Conservation (phyloP, 1,284 basidiomycete species). For the Puccinia coronata region DNA sequence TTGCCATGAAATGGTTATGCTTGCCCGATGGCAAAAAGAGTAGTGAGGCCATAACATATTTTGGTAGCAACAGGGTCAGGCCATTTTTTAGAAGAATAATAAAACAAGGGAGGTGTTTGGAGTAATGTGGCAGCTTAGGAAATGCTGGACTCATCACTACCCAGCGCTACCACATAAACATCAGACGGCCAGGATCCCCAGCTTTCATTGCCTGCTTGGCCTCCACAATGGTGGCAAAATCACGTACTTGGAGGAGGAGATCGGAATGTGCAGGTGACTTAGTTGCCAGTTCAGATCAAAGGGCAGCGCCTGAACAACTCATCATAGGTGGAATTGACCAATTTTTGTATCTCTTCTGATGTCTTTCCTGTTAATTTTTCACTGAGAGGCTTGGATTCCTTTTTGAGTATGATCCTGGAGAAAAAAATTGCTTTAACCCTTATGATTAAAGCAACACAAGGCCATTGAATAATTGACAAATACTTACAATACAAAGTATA, state of each 20-base stretch:
- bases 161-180: constrained; percentile 15
- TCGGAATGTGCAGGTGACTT: background rate
- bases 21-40: background rate
- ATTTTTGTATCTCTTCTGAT: too few relatives aligned
- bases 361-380: too few relatives aligned
- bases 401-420: too few relatives aligned
- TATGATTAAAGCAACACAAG: too few relatives aligned
- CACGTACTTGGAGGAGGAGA: background rate
- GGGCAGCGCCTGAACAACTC: too few relatives aligned
- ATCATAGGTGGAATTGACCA: too few relatives aligned
- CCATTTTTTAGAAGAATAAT: background rate
- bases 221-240: constrained; percentile 22
- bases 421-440: too few relatives aligned
- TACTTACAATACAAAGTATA: too few relatives aligned
- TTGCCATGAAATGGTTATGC: background rate
- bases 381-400: too few relatives aligned
- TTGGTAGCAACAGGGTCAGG: background rate
- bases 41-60: background rate
- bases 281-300: background rate
- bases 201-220: constrained; percentile 4
- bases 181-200: background rate
- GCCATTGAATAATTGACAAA: too few relatives aligned
- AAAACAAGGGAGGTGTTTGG: constrained; percentile 8
- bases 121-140: constrained; percentile 5
- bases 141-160: constrained; percentile 12